Evolutionary conservation across 192 early-diverging fungal species (phyloP), one percentile per base, ranked within the genome.

Genomic region (Coemansia sp.): DNA sequence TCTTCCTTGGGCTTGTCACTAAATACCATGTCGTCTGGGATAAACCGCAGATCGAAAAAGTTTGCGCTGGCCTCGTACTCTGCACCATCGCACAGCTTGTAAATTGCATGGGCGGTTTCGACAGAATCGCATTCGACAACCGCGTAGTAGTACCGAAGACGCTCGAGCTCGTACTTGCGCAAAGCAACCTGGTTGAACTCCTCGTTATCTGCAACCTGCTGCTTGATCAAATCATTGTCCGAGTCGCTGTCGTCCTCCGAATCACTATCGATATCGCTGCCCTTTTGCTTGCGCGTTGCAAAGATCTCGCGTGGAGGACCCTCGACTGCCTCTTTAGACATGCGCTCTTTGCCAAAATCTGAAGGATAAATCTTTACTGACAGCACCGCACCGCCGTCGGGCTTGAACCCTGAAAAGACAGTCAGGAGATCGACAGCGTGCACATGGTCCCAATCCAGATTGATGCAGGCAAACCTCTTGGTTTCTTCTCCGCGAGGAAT

Each of bases 371-470:
- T 90, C 32, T 80, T 86, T 18, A 99, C 93, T 0, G 89, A 86
- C 3, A 87, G 62, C 38, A 99, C 85, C 6, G 84, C 67, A 8
- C 91, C 90, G 38, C 81, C 83, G 31, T 84, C 83, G 2, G 91
- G 90, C 71, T 91, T 94, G 74, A 97, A 94, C 29, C 86, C 90
- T 45, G 83, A 85, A 68, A 97, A 92, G 3, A 94, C 89, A 42
- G 93, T 91, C 67, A 87, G 90, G 63, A 98, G 78, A 72, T 98
- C 96, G 0, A 72, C 68, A 0, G 96, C 88, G 62, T 92, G 94
- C 59, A 98, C 83, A 59, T 98, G 87, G 68, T 94, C 91, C 96
- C 96, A 97, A 72, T 99, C 95, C 87, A 99, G 72, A 67, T 96
- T 95, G 28, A 97, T 92, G 12, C 87, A 85, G 17, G 95, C 96